phyloP scores from a whole-genome alignment of 768 basidiomycete genomes.

The Leccinum truebloodii region DNA sequence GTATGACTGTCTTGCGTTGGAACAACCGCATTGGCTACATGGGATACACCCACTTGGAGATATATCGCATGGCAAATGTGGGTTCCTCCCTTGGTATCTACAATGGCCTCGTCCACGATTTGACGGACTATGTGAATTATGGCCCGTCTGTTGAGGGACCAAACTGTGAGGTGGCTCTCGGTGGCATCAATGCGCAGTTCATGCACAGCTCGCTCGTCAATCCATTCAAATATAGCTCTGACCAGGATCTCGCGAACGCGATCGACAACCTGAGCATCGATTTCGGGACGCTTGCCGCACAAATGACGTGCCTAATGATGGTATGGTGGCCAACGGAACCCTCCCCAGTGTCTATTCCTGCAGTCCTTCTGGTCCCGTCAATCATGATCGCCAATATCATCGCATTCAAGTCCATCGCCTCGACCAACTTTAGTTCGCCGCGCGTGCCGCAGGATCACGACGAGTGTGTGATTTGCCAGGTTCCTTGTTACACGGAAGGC shows the following conservation, averaged over 20 bases:
- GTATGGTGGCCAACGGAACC: conserved; percentile 89
- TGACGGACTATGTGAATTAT: conserved; percentile 75
- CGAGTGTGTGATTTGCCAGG: conserved; percentile 96
- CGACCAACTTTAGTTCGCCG: conserved; percentile 76
- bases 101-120: conserved; percentile 81
- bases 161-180: conserved; percentile 42
- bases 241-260: conserved; percentile 75
- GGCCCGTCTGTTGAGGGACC: conserved; percentile 62
- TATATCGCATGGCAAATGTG: conserved; percentile 64
- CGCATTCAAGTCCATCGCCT: conserved; percentile 90
- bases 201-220: conserved; percentile 68
- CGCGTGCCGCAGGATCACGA: conserved; percentile 93
- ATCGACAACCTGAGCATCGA: conserved; percentile 64
- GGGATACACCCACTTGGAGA: conserved; percentile 72
- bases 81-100: conserved; percentile 79
- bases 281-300: conserved; percentile 52
- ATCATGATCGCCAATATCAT: conserved; percentile 84
- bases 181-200: conserved; percentile 53
- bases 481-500: conserved; percentile 98
- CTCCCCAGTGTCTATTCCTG: conserved; percentile 85
- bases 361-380: too few relatives aligned
- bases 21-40: conserved; percentile 85
- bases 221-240: conserved; percentile 73
- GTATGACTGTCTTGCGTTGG: conserved; percentile 92
- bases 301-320: conserved; percentile 54